Evolutionary conservation across 352 stramenopile genomes (phyloP), one percentile per base, ranked within the genome.

Genomic region (Phytopythium vexans): DNA sequence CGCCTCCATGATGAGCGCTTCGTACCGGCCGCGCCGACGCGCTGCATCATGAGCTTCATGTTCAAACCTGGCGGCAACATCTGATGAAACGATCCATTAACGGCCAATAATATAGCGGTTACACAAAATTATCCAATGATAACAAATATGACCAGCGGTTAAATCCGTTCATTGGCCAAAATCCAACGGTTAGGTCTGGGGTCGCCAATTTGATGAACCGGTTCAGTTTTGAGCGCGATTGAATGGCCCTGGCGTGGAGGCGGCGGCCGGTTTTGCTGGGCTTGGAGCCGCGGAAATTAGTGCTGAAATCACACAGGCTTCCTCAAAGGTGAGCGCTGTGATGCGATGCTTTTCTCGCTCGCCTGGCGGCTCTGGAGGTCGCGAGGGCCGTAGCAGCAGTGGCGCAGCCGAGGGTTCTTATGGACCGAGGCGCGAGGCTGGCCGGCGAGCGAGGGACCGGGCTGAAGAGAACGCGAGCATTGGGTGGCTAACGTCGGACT

Each of bases 221-320:
- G 70, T 73, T 56, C 59, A 51, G 53, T 60, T 65, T 63, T 54
- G 49, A 44, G 12, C 41, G 46, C 56, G 66, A 82, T 87, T 89
- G 79, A 88, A 83, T 89, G 79, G 79, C 72, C 61, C 60, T 74
- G 65, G 66, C 43, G 58, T 70, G 56, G 70, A 53, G 44, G 27
- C 52, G 57, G 42, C 35, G 12, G 50, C 56, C 62, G 57, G 42
- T 68, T 53, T 54, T 55, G 44, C 27, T 11, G 33, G 15, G 34
- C 54, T 62, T 35, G 37, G 40, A 39, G 34, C 38, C 5, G 52
- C 56, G 61, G 54, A 53, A 73, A 70, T 58, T 86, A 90, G 80
- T 88, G 80, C 80, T 88, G 71, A 87, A 90, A 90, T 86, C 79
- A 88, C 79, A 86, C 87, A 90, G 72, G 79, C 76, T 88, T 88